A percentile compares a stretch with the other conserved stretches of the same genome.
phyloP scores from a whole-genome alignment of 2,329 filamentous ascomycete genomes.

The Pestalotiopsis sp. region DNA sequence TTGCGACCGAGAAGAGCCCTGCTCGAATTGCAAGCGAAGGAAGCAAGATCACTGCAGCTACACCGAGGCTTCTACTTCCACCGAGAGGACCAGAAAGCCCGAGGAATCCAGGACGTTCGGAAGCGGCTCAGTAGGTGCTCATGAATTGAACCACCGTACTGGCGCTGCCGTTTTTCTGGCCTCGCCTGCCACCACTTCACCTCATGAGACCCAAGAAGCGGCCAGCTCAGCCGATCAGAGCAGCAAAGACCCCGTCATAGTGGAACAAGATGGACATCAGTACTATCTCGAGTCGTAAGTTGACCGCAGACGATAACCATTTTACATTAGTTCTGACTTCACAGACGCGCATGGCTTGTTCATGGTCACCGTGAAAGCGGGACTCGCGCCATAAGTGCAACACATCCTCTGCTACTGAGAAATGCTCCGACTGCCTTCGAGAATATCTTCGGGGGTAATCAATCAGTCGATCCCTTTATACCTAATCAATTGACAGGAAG shows the following conservation, averaged over 20 bases:
- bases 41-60: slow-evolving; percentile 11
- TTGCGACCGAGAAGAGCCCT: slow-evolving; percentile 13
- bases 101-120: slow-evolving; percentile 4
- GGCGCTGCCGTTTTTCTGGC: no score
- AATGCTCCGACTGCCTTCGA: background rate
- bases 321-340: background rate
- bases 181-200: background rate
- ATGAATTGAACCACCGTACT: background rate
- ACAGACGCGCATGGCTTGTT: background rate
- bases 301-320: no score
- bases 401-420: background rate
- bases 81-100: background rate
- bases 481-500: background rate
- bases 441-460: background rate
- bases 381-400: background rate
- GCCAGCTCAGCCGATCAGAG: background rate
- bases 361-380: slow-evolving; percentile 3
- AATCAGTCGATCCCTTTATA: no score
- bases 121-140: background rate
- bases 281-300: slow-evolving; percentile 7
- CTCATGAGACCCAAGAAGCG: slow-evolving; percentile 2
- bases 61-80: background rate
- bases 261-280: slow-evolving; percentile 5
- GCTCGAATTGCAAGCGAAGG: slow-evolving; percentile 13
- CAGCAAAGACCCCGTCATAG: slow-evolving; percentile 3